phyloP scores from a whole-genome alignment of 2,329 filamentous ascomycete species.

The Penicillium digitatum region DNA sequence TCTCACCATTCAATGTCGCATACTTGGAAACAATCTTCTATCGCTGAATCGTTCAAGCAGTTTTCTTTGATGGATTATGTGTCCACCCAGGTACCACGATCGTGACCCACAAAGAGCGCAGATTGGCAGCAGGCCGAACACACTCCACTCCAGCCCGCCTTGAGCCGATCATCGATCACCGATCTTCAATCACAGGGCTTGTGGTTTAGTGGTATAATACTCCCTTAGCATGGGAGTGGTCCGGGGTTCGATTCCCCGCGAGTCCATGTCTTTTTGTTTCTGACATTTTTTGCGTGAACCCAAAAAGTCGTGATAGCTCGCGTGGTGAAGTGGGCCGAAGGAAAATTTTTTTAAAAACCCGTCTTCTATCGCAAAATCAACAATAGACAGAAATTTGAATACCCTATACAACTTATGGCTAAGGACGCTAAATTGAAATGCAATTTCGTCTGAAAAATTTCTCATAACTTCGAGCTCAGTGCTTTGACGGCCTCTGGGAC shows the following conservation, averaged over 20 bases:
- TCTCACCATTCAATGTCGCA: constrained; percentile 13
- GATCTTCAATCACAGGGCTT: constrained; percentile 23
- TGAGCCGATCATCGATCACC: background rate
- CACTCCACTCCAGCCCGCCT: constrained; percentile 2
- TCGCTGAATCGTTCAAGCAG: background rate
- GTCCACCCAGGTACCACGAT: constrained; percentile 5
- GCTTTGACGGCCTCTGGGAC: constrained; percentile 11
- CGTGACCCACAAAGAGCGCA: background rate
- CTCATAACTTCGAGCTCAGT: constrained; percentile 9
- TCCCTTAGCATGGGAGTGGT: constrained; percentile 49
- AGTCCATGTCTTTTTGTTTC: constrained; percentile 36
- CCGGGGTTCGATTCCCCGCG: constrained; percentile 49
- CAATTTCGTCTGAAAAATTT: background rate
- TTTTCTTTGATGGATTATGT: constrained; percentile 26
- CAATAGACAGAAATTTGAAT: constrained; percentile 1
- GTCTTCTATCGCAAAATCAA: background rate
- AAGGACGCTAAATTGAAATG: background rate
- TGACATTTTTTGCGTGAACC: background rate
- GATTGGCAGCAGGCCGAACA: constrained; percentile 3
- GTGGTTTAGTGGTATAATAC: constrained; percentile 50
- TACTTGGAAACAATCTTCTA: constrained; percentile 24
- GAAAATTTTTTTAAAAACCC: background rate
- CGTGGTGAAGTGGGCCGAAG: background rate
- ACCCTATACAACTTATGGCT: constrained; percentile 1
- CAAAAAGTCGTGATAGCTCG: background rate